Conservation (phyloP, 768 basidiomycete species). For the Tulasnella sp. region DNA sequence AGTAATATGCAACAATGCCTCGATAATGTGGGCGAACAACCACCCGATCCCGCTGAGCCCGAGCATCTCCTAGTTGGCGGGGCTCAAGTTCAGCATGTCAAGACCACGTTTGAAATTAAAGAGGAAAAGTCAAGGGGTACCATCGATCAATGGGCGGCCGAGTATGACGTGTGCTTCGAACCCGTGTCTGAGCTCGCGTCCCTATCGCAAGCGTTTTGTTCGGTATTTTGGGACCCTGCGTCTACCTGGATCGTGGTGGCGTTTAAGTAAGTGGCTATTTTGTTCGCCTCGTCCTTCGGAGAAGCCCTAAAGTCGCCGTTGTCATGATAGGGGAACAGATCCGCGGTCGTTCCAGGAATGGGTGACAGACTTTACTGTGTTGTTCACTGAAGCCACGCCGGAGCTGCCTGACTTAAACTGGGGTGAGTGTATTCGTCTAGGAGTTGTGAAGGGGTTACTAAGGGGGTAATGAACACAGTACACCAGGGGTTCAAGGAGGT, state of each 20-base stretch:
- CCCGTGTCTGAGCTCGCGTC: conserved; percentile 12
- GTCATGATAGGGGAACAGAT: conserved; percentile 11
- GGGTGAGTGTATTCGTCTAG: not conserved
- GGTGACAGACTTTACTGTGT: conserved; percentile 14
- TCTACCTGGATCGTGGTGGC: conserved; percentile 19
- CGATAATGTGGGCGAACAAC: too few species aligned
- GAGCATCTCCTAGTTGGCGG: not conserved
- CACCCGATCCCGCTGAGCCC: not conserved
- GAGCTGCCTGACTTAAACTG: not conserved
- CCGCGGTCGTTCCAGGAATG: conserved; percentile 17
- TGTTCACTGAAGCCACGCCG: not conserved
- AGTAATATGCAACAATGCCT: not conserved
- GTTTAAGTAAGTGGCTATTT: conserved; percentile 13
- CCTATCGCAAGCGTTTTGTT: conserved; percentile 12
- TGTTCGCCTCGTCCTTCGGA: not conserved
- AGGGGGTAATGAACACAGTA: not conserved
- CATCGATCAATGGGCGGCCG: conserved; percentile 5
- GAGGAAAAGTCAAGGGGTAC: not conserved
- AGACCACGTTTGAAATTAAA: not conserved
- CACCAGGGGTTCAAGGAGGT: conserved; percentile 19
- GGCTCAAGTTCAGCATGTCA: not conserved
- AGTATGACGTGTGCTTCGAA: conserved; percentile 15
- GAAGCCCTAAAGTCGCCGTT: not conserved
- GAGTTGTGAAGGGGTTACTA: not conserved
- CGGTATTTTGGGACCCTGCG: conserved; percentile 17